A percentile compares a stretch with the other conserved stretches of the same genome.
Evolutionary conservation across 345 rosid genomes (phyloP).

Genomic region (thale cress (Arabidopsis thaliana)): DNA sequence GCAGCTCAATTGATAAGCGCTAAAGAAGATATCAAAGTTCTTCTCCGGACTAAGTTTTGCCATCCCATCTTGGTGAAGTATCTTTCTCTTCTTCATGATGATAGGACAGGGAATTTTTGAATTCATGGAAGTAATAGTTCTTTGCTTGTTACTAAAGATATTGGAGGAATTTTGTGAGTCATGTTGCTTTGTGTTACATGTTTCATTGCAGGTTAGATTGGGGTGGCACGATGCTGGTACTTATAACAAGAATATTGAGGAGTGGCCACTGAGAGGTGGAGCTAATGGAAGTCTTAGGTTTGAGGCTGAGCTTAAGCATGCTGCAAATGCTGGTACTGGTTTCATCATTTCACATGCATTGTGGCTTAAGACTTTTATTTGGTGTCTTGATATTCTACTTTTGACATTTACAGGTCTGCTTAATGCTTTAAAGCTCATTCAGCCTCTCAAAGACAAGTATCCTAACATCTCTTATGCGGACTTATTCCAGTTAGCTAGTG

Average conservation of each 20-base stretch:
- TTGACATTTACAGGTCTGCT: slow-evolving; percentile 67
- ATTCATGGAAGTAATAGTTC: not conserved
- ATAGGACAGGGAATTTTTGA: too few species aligned
- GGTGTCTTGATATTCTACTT: slow-evolving; percentile 13
- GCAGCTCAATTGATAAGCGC: slow-evolving; percentile 85
- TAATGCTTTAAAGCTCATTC: slow-evolving; percentile 77
- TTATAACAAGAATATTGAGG: slow-evolving; percentile 84
- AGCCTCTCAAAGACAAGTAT: slow-evolving; percentile 85
- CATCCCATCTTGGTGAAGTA: slow-evolving; percentile 79
- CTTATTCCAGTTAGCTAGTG: slow-evolving; percentile 93
- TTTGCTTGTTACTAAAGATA: not conserved
- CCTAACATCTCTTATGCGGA: slow-evolving; percentile 83
- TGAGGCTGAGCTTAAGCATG: slow-evolving; percentile 92
- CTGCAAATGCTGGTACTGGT: slow-evolving; percentile 86
- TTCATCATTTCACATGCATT: not conserved
- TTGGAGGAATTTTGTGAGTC: not conserved
- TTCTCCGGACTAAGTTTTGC: slow-evolving; percentile 74
- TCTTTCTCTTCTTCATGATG: slow-evolving; percentile 11
- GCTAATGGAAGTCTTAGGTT: slow-evolving; percentile 93
- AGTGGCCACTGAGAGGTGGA: slow-evolving; percentile 93
- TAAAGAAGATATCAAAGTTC: slow-evolving; percentile 82
- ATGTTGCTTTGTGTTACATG: not conserved
- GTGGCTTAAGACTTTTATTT: not conserved
- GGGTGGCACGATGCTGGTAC: slow-evolving; percentile 99
- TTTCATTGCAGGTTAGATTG: slow-evolving; percentile 66